Percentiles rank a stretch among this genome's conserved stretches.
Conservation (phyloP, 257 asterid genomes). For the Nicotiana undulata region DNA sequence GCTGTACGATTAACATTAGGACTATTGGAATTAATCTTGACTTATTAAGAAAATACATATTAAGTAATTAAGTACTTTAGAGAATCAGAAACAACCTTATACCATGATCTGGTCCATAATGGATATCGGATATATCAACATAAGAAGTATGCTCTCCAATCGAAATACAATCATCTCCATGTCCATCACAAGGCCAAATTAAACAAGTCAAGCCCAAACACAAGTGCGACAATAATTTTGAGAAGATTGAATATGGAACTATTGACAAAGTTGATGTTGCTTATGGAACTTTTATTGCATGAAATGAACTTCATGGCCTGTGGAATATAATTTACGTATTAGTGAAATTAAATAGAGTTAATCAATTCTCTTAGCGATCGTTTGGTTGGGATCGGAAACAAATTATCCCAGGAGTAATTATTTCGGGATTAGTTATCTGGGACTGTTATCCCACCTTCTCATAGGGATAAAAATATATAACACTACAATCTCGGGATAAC, state of each 20-base stretch:
- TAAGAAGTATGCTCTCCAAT: conserved; percentile 51
- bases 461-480: too few species aligned
- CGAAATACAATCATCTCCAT: conserved; percentile 72
- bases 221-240: background rate
- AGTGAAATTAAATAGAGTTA: background rate
- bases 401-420: too few species aligned
- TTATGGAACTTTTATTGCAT: conserved; percentile 43
- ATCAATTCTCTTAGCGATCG: background rate
- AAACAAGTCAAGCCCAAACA: background rate
- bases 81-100: conserved; percentile 32
- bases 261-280: conserved; percentile 31
- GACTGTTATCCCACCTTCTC: too few species aligned
- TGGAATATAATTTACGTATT: background rate
- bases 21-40: too few species aligned
- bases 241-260: conserved; percentile 68
- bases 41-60: too few species aligned
- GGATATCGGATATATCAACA: conserved; percentile 29
- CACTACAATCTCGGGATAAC: too few species aligned
- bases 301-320: conserved; percentile 50
- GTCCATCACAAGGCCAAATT: background rate
- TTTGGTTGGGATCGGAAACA: too few species aligned
- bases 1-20: too few species aligned
- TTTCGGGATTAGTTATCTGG: too few species aligned
- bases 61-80: conserved; percentile 13
- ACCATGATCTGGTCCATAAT: conserved; percentile 70